phyloP scores from a whole-genome alignment of 306 rosid species.

The Styphnolobium japonicum region DNA sequence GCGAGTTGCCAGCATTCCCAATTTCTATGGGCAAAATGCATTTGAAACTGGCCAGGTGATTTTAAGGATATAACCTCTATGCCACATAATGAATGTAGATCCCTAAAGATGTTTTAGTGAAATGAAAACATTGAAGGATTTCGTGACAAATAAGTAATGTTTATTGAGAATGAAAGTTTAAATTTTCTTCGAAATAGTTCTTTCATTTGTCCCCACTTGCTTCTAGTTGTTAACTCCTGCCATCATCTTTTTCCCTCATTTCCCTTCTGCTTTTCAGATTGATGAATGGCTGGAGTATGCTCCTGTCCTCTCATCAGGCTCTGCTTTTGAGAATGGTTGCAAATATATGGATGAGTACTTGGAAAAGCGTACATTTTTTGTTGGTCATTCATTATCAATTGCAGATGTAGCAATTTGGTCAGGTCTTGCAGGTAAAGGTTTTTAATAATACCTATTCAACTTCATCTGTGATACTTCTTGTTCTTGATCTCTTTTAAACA shows the following conservation, averaged over 20 bases:
- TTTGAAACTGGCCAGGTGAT: conserved; percentile 65
- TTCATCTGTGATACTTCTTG: neutral
- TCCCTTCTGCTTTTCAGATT: conserved; percentile 43
- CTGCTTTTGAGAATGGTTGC: conserved; percentile 84
- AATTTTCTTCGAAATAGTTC: neutral
- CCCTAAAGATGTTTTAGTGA: conserved; percentile 6
- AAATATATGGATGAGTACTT: conserved; percentile 66
- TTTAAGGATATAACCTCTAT: conserved; percentile 1
- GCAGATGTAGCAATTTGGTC: conserved; percentile 93
- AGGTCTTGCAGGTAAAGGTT: conserved; percentile 68
- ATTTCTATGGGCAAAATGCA: conserved; percentile 66
- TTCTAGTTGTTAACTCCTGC: neutral
- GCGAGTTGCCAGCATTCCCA: conserved; percentile 46
- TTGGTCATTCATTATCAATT: conserved; percentile 57
- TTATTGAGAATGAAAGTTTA: neutral
- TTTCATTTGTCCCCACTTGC: neutral
- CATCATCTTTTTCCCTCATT: neutral
- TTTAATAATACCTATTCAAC: neutral
- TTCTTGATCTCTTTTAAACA: neutral
- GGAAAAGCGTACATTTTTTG: conserved; percentile 59
- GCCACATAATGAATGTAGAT: neutral
- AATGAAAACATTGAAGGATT: neutral
- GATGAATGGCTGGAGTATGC: conserved; percentile 85
- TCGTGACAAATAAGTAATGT: neutral
- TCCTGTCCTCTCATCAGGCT: conserved; percentile 62